Evolutionary conservation across 495 filamentous ascomycete genomes (phyloP).

Genomic region (Neurospora sp.): DNA sequence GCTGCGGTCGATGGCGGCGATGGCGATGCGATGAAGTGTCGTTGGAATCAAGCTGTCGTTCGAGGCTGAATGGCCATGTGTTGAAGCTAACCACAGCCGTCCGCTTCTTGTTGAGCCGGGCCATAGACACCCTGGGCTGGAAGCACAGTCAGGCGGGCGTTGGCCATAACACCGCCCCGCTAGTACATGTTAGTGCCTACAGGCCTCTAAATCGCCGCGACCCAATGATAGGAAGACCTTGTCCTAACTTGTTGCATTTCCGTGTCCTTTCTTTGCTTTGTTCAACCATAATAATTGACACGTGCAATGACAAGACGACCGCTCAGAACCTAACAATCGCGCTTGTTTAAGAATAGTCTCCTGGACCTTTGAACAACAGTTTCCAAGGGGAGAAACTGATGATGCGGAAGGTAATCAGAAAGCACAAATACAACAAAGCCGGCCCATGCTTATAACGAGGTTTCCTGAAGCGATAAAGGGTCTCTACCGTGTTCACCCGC

Average conservation of each 20-base stretch:
- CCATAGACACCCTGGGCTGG: not conserved
- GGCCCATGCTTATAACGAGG: not conserved
- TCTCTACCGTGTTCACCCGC: not conserved
- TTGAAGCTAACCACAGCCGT: not conserved
- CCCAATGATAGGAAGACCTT: not conserved
- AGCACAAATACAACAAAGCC: not conserved
- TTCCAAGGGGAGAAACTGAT: not conserved
- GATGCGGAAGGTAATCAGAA: not conserved
- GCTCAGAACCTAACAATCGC: not conserved
- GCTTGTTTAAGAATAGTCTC: not conserved
- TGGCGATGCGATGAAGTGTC: not conserved
- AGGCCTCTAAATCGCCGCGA: not conserved
- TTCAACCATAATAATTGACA: not conserved
- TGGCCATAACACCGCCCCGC: conserved; percentile 5
- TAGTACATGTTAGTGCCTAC: not conserved
- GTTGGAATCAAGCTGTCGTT: not conserved
- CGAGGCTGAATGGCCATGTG: not conserved
- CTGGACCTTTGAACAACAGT: not conserved
- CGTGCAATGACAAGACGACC: not conserved
- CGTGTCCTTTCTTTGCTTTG: not conserved
- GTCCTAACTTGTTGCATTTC: not conserved
- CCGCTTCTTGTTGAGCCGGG: not conserved
- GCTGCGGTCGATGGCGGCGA: not conserved
- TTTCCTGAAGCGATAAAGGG: not conserved
- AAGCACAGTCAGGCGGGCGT: not conserved